Conservation (phyloP, 2,329 filamentous ascomycete genomes). For the Tetracladium maxilliforme region DNA sequence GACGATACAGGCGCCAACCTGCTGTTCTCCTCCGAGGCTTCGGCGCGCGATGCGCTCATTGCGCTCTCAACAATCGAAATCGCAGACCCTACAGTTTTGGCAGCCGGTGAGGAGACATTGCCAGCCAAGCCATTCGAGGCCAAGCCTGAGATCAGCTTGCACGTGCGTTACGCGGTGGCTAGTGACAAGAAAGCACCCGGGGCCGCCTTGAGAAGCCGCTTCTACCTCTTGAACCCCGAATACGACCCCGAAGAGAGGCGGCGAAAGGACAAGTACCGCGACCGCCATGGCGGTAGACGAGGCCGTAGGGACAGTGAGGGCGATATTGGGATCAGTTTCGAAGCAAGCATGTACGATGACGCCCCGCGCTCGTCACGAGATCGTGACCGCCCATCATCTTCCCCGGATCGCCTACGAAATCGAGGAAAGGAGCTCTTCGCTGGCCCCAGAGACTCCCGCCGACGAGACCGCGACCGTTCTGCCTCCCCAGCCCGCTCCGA, state of each 20-base stretch:
- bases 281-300: slow-evolving; percentile 31
- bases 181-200: slow-evolving; percentile 69
- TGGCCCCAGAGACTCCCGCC: slow-evolving; percentile 12
- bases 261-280: slow-evolving; percentile 46
- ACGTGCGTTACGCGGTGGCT: slow-evolving; percentile 58
- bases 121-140: slow-evolving; percentile 53
- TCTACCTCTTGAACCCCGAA: slow-evolving; percentile 85
- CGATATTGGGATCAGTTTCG: slow-evolving; percentile 42
- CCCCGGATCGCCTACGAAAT: no score
- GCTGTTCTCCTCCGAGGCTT: slow-evolving; percentile 46
- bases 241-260: slow-evolving; percentile 67
- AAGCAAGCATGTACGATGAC: slow-evolving; percentile 76
- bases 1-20: slow-evolving; percentile 86
- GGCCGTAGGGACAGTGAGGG: slow-evolving; percentile 21
- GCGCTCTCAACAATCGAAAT: slow-evolving; percentile 32
- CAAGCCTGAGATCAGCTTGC: slow-evolving; percentile 54
- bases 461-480: slow-evolving; percentile 14
- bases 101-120: no score
- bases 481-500: slow-evolving; percentile 15
- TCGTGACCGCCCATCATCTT: slow-evolving; percentile 5
- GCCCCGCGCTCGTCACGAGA: slow-evolving; percentile 21
- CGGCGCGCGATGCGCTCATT: slow-evolving; percentile 37
- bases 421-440: slow-evolving; percentile 55
- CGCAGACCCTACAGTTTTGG: slow-evolving; percentile 39
- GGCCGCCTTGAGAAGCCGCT: slow-evolving; percentile 70